phyloP scores from a whole-genome alignment of 2,329 filamentous ascomycete species.

The Aspergillus sp. region DNA sequence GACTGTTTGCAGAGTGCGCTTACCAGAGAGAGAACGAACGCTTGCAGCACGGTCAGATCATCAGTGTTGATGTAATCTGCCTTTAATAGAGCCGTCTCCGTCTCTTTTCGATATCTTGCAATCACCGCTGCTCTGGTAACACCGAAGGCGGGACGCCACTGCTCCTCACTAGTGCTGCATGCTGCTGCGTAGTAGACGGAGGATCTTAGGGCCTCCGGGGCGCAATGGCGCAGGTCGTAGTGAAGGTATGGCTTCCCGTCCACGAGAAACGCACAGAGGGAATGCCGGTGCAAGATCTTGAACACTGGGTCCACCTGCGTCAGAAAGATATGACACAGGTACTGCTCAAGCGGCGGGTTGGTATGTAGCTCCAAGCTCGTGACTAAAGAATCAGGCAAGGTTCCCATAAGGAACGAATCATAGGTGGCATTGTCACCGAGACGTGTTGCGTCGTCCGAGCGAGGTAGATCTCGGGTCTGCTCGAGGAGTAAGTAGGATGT shows the following conservation, averaged over 20 bases:
- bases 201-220: constrained; percentile 15
- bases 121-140: constrained; percentile 11
- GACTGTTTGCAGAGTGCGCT: constrained; percentile 1
- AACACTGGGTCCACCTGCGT: constrained; percentile 22
- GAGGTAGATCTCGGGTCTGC: not conserved
- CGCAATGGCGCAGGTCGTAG: constrained; percentile 18
- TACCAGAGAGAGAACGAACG: constrained; percentile 23
- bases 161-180: constrained; percentile 14
- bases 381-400: not conserved
- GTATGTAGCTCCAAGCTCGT: not conserved
- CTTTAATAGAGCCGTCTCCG: constrained; percentile 15
- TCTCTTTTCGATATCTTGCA: constrained; percentile 14
- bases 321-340: constrained; percentile 18
- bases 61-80: constrained; percentile 22
- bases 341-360: not conserved
- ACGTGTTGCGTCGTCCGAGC: constrained; percentile 1
- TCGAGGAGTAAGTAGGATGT: too few species aligned
- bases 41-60: constrained; percentile 24
- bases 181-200: constrained; percentile 20
- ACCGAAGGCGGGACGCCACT: constrained; percentile 15
- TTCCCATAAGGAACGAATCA: not conserved
- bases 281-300: constrained; percentile 23
- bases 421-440: constrained; percentile 3
- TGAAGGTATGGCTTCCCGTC: constrained; percentile 20
- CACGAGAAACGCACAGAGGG: constrained; percentile 16